Conservation (phyloP, 1,139 yeast species). For the Yamadazyma oceani region DNA sequence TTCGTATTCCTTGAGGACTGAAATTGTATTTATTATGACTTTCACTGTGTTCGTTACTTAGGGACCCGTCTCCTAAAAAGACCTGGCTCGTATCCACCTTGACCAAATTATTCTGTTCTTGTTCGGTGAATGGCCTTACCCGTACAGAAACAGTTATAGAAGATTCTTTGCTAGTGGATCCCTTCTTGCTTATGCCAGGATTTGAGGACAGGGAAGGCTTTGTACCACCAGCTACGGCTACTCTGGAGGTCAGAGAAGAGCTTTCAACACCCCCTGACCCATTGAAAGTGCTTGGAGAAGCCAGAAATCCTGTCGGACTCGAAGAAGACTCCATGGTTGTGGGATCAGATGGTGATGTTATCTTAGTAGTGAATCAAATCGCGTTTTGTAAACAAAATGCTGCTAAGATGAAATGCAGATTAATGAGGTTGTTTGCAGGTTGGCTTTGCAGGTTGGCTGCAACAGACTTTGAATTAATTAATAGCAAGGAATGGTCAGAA, state of each 20-base stretch:
- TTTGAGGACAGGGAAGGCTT: no score
- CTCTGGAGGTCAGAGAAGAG: no score
- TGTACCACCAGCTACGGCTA: no score
- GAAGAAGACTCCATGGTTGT: no score
- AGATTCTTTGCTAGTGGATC: slow-evolving; percentile 10
- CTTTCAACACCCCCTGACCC: no score
- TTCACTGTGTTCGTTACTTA: slow-evolving; percentile 19
- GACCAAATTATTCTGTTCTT: slow-evolving; percentile 51
- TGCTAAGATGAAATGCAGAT: neutral
- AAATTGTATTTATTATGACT: slow-evolving; percentile 8
- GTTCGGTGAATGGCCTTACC: slow-evolving; percentile 76
- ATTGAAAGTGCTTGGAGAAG: no score
- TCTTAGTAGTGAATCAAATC: slow-evolving; percentile 1
- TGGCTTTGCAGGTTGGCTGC: no score
- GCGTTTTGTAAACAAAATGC: slow-evolving; percentile 10
- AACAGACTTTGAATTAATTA: no score
- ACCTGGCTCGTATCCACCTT: slow-evolving; percentile 33
- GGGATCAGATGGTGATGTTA: no score
- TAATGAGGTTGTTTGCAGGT: neutral
- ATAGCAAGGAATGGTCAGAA: no score
- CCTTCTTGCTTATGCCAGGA: no score
- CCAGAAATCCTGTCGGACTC: no score
- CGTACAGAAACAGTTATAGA: slow-evolving; percentile 64
- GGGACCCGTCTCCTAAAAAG: slow-evolving; percentile 61
- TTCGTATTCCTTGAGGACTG: slow-evolving; percentile 58